Evolutionary conservation across 148 eudicot genomes (phyloP).

Genomic region (Silene conica): DNA sequence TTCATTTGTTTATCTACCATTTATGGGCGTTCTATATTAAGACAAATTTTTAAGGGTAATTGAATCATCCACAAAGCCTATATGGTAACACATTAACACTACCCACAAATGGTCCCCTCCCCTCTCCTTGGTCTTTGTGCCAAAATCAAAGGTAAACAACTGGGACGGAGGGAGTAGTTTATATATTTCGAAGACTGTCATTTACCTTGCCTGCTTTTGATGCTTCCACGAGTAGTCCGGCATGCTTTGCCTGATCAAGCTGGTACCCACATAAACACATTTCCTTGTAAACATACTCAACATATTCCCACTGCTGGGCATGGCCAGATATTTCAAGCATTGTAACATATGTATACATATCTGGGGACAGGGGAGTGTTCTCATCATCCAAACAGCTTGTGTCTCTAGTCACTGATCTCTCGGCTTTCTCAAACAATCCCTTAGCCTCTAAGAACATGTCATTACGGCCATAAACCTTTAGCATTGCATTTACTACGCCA

Average conservation of each 20-base stretch:
- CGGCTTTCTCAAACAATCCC: slow-evolving; percentile 62
- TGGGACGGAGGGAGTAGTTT: no score
- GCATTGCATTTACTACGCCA: slow-evolving; percentile 77
- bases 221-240: slow-evolving; percentile 63
- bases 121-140: no score
- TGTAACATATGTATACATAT: slow-evolving; percentile 52
- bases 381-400: slow-evolving; percentile 20
- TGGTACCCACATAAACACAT: slow-evolving; percentile 66
- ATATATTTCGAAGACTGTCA: neutral
- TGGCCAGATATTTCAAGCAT: slow-evolving; percentile 77
- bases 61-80: no score
- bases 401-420: slow-evolving; percentile 28
- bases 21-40: no score
- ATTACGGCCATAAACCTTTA: slow-evolving; percentile 70
- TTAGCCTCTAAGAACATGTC: slow-evolving; percentile 88
- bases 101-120: no score
- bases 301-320: slow-evolving; percentile 91
- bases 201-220: slow-evolving; percentile 86
- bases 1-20: no score
- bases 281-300: slow-evolving; percentile 82
- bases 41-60: no score
- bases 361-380: slow-evolving; percentile 44
- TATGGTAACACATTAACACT: no score
- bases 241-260: slow-evolving; percentile 58
- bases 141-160: no score